Conservation (phyloP, 805 yeast species). For the Ogataea trehaloabstinens region DNA sequence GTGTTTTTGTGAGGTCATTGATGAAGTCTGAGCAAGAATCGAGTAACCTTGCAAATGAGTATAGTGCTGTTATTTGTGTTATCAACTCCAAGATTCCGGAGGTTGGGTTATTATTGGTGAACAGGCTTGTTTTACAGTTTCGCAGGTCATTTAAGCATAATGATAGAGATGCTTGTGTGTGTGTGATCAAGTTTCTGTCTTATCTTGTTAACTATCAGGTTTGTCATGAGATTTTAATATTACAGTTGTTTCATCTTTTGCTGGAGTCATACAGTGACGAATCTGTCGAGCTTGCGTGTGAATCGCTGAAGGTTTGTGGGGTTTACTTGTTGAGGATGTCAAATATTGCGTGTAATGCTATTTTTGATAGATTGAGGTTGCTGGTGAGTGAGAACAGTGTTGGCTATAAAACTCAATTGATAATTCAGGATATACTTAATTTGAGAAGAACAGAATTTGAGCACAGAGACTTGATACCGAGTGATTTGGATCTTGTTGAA, state of each 20-base stretch:
- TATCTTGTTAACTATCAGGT: slow-evolving; percentile 65
- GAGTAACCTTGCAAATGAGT: slow-evolving; percentile 40
- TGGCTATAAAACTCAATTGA: slow-evolving; percentile 39
- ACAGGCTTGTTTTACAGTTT: slow-evolving; percentile 58
- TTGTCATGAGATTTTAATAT: slow-evolving; percentile 47
- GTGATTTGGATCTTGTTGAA: slow-evolving; percentile 58
- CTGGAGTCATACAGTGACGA: slow-evolving; percentile 46
- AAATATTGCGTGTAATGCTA: slow-evolving; percentile 33
- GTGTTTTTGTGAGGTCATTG: slow-evolving; percentile 55
- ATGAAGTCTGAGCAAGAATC: slow-evolving; percentile 52
- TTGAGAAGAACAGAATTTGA: slow-evolving; percentile 43
- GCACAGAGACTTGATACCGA: slow-evolving; percentile 38
- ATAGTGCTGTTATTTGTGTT: slow-evolving; percentile 56
- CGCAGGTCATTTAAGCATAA: slow-evolving; percentile 48
- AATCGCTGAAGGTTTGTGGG: slow-evolving; percentile 54
- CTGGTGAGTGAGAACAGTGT: slow-evolving; percentile 56
- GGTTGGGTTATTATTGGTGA: slow-evolving; percentile 56
- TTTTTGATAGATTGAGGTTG: slow-evolving; percentile 57
- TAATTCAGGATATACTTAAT: slow-evolving; percentile 52
- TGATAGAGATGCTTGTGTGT: slow-evolving; percentile 42
- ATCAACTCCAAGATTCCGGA: slow-evolving; percentile 68
- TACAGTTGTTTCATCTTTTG: slow-evolving; percentile 52
- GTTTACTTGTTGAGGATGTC: slow-evolving; percentile 42
- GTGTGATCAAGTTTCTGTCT: slow-evolving; percentile 51
- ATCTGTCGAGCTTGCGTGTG: slow-evolving; percentile 53